A percentile compares a stretch with the other conserved stretches of the same genome.
Conservation (phyloP, 805 yeast species). For the Sungouiozyma intestinalis region DNA sequence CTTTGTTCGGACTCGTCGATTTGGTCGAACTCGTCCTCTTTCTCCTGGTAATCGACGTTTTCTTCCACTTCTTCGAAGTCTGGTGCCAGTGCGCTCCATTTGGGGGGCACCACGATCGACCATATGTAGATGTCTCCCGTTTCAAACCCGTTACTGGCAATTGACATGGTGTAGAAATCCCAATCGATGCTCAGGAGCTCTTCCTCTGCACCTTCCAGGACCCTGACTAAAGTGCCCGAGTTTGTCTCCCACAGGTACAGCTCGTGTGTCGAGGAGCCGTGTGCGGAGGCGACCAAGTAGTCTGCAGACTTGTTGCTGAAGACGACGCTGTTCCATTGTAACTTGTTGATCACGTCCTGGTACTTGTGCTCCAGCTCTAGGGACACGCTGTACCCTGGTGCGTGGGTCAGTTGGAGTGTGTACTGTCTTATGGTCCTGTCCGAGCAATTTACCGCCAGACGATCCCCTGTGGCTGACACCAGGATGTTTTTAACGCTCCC, state of each 20-base stretch:
- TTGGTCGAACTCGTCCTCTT: slow-evolving; percentile 86
- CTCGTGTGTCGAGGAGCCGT: slow-evolving; percentile 74
- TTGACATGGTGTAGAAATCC: slow-evolving; percentile 64
- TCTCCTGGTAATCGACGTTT: slow-evolving; percentile 76
- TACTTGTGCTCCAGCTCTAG: slow-evolving; percentile 69
- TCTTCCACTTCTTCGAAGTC: slow-evolving; percentile 93
- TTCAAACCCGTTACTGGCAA: slow-evolving; percentile 79
- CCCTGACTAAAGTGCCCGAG: slow-evolving; percentile 79
- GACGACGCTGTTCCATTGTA: slow-evolving; percentile 79
- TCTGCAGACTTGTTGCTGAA: slow-evolving; percentile 69
- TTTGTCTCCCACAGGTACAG: slow-evolving; percentile 88
- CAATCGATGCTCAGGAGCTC: slow-evolving; percentile 81
- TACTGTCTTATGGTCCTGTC: slow-evolving; percentile 64
- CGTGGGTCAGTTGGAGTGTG: slow-evolving; percentile 7
- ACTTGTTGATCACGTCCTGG: slow-evolving; percentile 79
- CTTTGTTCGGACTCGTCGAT: slow-evolving; percentile 54
- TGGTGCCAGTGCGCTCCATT: slow-evolving; percentile 95
- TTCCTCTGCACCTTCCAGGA: slow-evolving; percentile 78
- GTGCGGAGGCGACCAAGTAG: slow-evolving; percentile 79
- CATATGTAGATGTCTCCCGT: slow-evolving; percentile 74
- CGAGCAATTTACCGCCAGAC: slow-evolving; percentile 64
- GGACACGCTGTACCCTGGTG: slow-evolving; percentile 27
- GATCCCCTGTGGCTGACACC: slow-evolving; percentile 47
- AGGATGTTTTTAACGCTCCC: slow-evolving; percentile 62
- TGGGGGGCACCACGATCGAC: slow-evolving; percentile 75